Base-by-base conservation (phyloP, 495 filamentous ascomycete species). In the Elaphomyces granulatus region DNA sequence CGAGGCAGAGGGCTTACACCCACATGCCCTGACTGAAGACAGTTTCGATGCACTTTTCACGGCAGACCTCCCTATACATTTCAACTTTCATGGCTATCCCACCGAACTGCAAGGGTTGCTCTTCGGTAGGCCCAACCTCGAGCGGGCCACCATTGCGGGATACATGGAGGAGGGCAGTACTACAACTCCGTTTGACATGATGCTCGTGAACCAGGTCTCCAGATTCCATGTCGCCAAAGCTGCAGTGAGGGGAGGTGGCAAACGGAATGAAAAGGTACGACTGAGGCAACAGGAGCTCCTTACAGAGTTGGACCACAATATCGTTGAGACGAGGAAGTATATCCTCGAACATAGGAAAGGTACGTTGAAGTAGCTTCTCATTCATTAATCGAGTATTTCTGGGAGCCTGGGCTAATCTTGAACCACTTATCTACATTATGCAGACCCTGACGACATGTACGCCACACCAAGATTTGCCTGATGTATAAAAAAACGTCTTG, bases 161-260 rank as follows among this genome's bases (percentile, higher is more conserved):
- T 85, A 86, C 46, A 63, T 61, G 0, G 80, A 84, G 52, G 78
- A 84, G 50, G 80, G 81, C 3, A 74, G 63, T 38, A 83, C 77
- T 0, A 84, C 78, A 0, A 84, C 77, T 8, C 79, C 77, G 3
- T 81, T 83, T 46, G 74, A 83, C 41, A 83, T 83, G 79, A 75
- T 82, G 77, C 55, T 83, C 8, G 50, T 68, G 28, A 86, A 84
- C 41, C 46, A 64, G 12, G 74, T 78, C 8, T 76, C 67, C 3
- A 55, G 78, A 32, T 84, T 69, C 47, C 70, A 81, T 52, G 67
- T 82, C 35, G 74, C 71, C 2, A 59, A 71, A 48, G 47, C 65
- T 15, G 81, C 79, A 19, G 44, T 83, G 23, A 51, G 48, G 12
- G 69, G 70, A 8, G 72, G 51, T 0, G 60, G 66, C 4, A 63